phyloP scores from a whole-genome alignment of 371 early-diverging fungal genomes.

The Mucor piriformis region DNA sequence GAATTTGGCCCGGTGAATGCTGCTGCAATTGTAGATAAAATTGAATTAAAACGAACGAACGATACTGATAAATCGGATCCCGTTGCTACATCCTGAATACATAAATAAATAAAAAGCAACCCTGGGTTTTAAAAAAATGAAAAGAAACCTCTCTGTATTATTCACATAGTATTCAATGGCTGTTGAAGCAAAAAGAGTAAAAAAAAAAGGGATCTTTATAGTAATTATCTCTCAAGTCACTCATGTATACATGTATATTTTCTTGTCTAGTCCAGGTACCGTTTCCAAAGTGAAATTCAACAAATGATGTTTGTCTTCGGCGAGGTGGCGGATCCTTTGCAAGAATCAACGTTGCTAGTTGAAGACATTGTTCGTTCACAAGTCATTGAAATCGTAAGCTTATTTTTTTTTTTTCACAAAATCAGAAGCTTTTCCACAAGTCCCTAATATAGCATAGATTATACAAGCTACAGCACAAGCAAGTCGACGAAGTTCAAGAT shows the following conservation, averaged over 20 bases:
- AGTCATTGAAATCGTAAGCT: constrained; percentile 87
- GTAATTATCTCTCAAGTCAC: too few relatives aligned
- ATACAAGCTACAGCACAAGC: constrained; percentile 88
- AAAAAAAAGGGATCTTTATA: too few relatives aligned
- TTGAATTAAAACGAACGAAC: constrained; percentile 8
- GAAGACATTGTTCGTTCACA: constrained; percentile 96
- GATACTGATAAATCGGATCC: not conserved
- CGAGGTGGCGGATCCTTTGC: constrained; percentile 88
- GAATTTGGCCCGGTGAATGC: constrained; percentile 44
- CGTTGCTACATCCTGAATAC: not conserved
- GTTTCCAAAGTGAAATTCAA: constrained; percentile 77
- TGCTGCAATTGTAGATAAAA: constrained; percentile 23
- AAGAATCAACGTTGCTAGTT: constrained; percentile 83
- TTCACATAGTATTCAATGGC: too few relatives aligned
- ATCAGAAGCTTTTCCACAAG: not conserved
- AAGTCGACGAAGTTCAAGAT: constrained; percentile 79
- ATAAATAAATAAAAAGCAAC: not conserved
- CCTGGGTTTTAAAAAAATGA: not conserved
- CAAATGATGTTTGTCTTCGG: constrained; percentile 99
- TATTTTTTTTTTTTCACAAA: not conserved
- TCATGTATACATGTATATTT: too few relatives aligned
- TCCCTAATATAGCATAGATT: too few relatives aligned
- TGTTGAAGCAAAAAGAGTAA: constrained; percentile 25
- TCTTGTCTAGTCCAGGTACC: constrained; percentile 30
- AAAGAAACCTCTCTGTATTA: not conserved